Conservation (phyloP, 495 filamentous ascomycete genomes). For the Articulospora tetracladia region DNA sequence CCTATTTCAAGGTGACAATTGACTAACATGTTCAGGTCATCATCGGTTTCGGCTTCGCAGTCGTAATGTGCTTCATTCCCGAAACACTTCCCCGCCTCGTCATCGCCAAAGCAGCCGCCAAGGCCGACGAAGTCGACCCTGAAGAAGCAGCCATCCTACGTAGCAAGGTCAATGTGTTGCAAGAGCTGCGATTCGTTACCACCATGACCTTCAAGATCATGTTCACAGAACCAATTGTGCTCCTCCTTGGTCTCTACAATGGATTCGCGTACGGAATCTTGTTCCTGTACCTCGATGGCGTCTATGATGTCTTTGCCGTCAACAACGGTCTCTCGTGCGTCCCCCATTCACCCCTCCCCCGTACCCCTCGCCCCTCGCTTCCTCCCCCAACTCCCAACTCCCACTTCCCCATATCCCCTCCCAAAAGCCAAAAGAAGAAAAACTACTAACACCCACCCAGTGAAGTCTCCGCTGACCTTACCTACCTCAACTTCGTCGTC, state of each 20-base stretch:
- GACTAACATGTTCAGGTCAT: too few species aligned
- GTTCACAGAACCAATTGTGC: conserved; percentile 35
- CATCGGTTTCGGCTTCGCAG: conserved; percentile 1
- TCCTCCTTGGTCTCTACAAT: conserved; percentile 33
- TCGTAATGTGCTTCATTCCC: conserved; percentile 31
- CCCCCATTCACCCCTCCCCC: not conserved
- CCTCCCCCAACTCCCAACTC: conserved; percentile 5
- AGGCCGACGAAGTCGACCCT: conserved; percentile 19
- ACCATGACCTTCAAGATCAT: conserved; percentile 36
- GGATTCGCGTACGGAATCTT: conserved; percentile 34
- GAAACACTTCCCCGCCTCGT: conserved; percentile 34
- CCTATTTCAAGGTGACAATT: too few species aligned
- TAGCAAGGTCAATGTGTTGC: conserved; percentile 27
- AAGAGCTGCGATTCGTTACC: conserved; percentile 33
- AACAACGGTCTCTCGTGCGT: conserved; percentile 36
- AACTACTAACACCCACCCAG: not conserved
- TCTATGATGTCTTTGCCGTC: conserved; percentile 34
- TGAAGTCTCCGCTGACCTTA: conserved; percentile 32
- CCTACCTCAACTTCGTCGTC: conserved; percentile 36
- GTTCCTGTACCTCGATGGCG: conserved; percentile 34
- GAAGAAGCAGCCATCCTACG: conserved; percentile 22
- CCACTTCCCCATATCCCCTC: conserved; percentile 22
- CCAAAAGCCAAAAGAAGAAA: not conserved
- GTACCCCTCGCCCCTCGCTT: not conserved
- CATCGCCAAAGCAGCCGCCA: conserved; percentile 26